Base-by-base conservation (phyloP, 257 asterid species). In the Solanum appendiculatum region DNA sequence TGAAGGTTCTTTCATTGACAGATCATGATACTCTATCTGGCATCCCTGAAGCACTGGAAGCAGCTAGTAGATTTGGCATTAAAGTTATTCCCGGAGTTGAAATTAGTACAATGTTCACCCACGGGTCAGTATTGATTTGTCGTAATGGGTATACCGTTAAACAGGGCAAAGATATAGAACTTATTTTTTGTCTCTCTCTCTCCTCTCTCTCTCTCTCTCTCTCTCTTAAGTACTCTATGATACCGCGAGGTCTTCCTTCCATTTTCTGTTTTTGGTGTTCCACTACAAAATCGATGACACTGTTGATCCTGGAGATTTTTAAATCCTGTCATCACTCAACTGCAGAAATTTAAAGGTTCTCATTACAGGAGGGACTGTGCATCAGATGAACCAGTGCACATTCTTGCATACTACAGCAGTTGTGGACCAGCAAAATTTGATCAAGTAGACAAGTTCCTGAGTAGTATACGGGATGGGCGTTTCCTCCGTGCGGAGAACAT, bases 11-110 rank as follows among this genome's bases (percentile, higher is more conserved):
- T 89, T 94, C 99, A 70, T 90, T 97, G 92, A 97, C 99, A 0
- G 99, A 96, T 92, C 99, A 97, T 86, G 99, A 97, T 91, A 97
- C 99, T 5, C 90, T 97, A 94, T 91, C 95, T 31, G 99, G 98
- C 83, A 88, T 97, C 84, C 96, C 98, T 20, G 99, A 96, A 92
- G 99, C 99, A 88, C 90, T 93, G 87, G 98, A 94, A 86, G 96
- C 97, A 88, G 99, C 98, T 86, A 91, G 89, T n/a, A 94, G 95
- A 93, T 95, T 91, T 68, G 98, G 98, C 89, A 96, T 97, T 92
- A 97, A 97, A 87, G 92, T 96, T 85, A 93, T 97, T 85, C 99
- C 99, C 1, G 99, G 99, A 40, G 99, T 97, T 64, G 99, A 97
- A 93, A 91, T 97, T 51, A 97, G 99, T 89, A 93, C 99, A 86